Evolutionary conservation across 257 asterid species (phyloP), one percentile per base, ranked within the genome.

Genomic region (Orobanche coerulescens): DNA sequence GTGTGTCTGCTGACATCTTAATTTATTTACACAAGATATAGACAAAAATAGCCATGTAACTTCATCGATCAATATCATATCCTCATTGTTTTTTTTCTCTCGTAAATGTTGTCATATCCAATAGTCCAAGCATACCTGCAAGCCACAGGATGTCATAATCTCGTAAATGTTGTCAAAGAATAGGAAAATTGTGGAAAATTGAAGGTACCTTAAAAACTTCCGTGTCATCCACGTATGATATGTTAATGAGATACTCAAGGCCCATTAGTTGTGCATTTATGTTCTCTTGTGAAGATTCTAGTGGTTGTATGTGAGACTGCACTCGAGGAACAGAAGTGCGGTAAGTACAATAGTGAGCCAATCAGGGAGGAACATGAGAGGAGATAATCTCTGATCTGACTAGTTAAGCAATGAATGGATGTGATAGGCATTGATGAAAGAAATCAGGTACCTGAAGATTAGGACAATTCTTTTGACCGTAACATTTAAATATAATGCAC

Each of bases 151-250:
- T n/a, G n/a, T n/a, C n/a, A n/a, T n/a, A n/a, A n/a, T n/a, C n/a
- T n/a, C n/a, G n/a, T n/a, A n/a, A n/a, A n/a, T n/a, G n/a, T n/a
- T n/a, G n/a, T n/a, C n/a, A n/a, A n/a, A n/a, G n/a, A n/a, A n/a
- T n/a, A n/a, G n/a, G n/a, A n/a, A n/a, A n/a, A n/a, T n/a, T n/a
- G n/a, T n/a, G n/a, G n/a, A n/a, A n/a, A n/a, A n/a, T n/a, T n/a
- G n/a, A n/a, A n/a, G n/a, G n/a, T n/a, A n/a, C n/a, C n/a, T n/a
- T n/a, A n/a, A n/a, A n/a, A n/a, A n/a, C n/a, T n/a, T n/a, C n/a
- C n/a, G 83, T 88, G 78, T 88, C 96, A 69, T 88, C 96, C 65
- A 88, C 96, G 26, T 88, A 88, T 2, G 96, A 88, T 68, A 81
- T 85, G 31, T 70, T 73, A 42, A 83, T 81, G 57, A 88, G 85